Evolutionary conservation across 2,329 filamentous ascomycete genomes (phyloP).

Genomic region (Ustilaginoidea virens): DNA sequence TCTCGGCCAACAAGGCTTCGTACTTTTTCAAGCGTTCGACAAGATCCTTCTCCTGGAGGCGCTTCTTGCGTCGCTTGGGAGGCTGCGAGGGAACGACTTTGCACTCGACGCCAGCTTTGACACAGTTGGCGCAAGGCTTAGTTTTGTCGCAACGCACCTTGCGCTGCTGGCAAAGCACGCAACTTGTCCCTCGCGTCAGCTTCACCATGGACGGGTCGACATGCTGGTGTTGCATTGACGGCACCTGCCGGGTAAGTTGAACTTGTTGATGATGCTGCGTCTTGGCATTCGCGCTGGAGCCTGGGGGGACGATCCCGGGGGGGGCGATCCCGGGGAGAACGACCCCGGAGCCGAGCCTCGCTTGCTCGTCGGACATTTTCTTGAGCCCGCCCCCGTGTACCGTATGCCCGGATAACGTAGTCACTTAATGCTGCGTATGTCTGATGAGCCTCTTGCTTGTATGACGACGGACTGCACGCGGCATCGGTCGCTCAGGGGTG

Average conservation of each 20-base stretch:
- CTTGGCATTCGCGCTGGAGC: too few species aligned
- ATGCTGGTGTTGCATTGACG: slow-evolving; percentile 9
- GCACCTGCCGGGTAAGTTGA: slow-evolving; percentile 1
- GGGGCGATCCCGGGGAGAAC: too few species aligned
- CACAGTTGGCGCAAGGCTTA: slow-evolving; percentile 55
- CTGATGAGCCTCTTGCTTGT: too few species aligned
- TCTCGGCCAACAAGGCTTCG: slow-evolving; percentile 47
- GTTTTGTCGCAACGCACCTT: slow-evolving; percentile 63
- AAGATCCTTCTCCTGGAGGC: slow-evolving; percentile 54
- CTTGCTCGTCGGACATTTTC: slow-evolving; percentile 4
- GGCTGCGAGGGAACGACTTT: slow-evolving; percentile 40
- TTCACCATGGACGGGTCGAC: slow-evolving; percentile 32
- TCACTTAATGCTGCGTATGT: too few species aligned
- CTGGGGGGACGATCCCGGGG: too few species aligned
- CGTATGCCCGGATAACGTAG: too few species aligned
- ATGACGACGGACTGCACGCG: too few species aligned
- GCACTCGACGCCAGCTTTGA: slow-evolving; percentile 47
- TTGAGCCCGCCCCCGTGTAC: too few species aligned
- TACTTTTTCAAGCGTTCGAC: slow-evolving; percentile 55
- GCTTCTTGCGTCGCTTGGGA: slow-evolving; percentile 42
- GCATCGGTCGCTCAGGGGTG: too few species aligned
- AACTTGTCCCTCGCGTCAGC: slow-evolving; percentile 45
- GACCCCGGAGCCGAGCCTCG: not conserved
- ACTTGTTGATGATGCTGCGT: slow-evolving; percentile 6
- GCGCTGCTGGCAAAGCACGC: slow-evolving; percentile 59